Percentiles rank a stretch among this genome's conserved stretches.
Conservation (phyloP, 2,329 filamentous ascomycete genomes). For the Aspergillus thermomutatus region DNA sequence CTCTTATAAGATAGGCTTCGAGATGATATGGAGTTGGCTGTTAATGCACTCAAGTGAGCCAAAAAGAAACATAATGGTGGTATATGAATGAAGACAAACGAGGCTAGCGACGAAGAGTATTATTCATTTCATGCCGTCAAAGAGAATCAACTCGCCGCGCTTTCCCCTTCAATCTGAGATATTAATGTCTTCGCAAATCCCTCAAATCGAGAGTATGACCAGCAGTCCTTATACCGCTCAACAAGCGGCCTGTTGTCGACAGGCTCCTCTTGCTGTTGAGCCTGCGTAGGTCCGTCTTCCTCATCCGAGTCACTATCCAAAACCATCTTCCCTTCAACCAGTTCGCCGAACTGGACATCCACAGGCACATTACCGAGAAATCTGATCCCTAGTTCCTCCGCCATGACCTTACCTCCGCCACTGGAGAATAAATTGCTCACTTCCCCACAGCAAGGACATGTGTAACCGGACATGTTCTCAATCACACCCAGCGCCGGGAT, state of each 20-base stretch:
- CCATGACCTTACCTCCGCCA: conserved; percentile 87
- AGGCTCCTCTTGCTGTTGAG: conserved; percentile 4
- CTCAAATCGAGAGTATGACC: conserved; percentile 42
- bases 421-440: conserved; percentile 93
- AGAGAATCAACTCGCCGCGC: not conserved
- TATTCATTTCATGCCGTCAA: not conserved
- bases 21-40: not conserved
- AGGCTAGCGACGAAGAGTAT: not conserved
- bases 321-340: conserved; percentile 65
- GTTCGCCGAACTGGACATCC: conserved; percentile 82
- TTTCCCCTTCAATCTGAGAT: conserved; percentile 20
- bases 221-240: conserved; percentile 43
- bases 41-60: not conserved
- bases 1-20: not conserved
- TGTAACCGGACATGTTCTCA: conserved; percentile 77
- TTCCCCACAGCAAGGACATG: conserved; percentile 64
- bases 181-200: conserved; percentile 37
- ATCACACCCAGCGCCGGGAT: conserved; percentile 82
- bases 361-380: conserved; percentile 88
- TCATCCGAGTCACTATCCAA: conserved; percentile 24
- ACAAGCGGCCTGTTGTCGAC: conserved; percentile 36
- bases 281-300: conserved; percentile 17
- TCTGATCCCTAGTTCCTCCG: conserved; percentile 74
- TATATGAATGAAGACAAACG: not conserved
- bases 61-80: not conserved